A percentile compares a stretch with the other conserved stretches of the same genome.
phyloP scores from a whole-genome alignment of 169 alveolate species.

The Eimeria maxima region DNA sequence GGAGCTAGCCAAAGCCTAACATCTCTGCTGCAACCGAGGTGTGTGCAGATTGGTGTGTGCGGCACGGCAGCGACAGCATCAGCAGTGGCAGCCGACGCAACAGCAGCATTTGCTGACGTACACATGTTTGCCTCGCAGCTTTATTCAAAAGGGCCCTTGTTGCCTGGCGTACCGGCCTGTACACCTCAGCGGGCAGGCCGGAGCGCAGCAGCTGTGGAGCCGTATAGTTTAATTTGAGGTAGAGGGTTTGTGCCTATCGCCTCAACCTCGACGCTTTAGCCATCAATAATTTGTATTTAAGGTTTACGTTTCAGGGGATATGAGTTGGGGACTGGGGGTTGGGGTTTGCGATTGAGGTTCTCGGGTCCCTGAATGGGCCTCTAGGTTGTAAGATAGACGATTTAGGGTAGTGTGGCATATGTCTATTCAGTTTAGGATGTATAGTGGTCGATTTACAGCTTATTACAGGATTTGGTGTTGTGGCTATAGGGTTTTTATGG shows the following conservation, averaged over 20 bases:
- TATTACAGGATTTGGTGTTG: not conserved
- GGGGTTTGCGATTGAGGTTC: not conserved
- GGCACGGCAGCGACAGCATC: not conserved
- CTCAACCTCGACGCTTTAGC: not conserved
- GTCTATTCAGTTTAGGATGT: not conserved
- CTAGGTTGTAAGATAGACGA: not conserved
- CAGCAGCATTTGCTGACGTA: not conserved
- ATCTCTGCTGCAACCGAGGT: not conserved
- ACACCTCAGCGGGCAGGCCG: not conserved
- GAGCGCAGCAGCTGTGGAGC: not conserved
- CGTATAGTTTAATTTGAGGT: not conserved
- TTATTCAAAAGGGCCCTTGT: not conserved
- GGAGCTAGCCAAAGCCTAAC: not conserved
- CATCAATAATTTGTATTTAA: conserved; percentile 1
- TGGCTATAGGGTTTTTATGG: not conserved
- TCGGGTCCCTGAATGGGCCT: not conserved
- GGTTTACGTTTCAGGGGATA: conserved; percentile 17
- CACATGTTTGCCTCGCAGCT: not conserved
- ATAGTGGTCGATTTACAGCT: not conserved
- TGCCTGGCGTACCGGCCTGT: not conserved
- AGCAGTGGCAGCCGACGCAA: not conserved
- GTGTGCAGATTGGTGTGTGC: not conserved
- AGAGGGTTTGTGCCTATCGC: not conserved
- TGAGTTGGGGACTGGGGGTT: not conserved
- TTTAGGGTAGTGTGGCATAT: not conserved